Evolutionary conservation across 352 stramenopile species (phyloP).

Genomic region (Phytophthora chlamydospora): DNA sequence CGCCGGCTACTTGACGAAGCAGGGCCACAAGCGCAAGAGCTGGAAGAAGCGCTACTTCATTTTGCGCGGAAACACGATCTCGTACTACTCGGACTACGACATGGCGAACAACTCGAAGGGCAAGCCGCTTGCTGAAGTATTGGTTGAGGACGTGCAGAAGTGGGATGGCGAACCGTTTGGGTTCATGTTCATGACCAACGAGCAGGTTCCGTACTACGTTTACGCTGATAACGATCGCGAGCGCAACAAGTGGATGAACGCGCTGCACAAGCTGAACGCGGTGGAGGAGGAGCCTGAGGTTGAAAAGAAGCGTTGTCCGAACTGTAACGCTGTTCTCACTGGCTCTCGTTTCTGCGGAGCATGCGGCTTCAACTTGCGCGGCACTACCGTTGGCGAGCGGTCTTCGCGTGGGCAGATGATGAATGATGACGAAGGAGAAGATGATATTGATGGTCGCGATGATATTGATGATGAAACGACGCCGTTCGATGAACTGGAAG

Average conservation of each 20-base stretch:
- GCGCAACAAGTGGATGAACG: constrained; percentile 89
- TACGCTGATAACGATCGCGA: constrained; percentile 90
- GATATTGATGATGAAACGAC: constrained; percentile 85
- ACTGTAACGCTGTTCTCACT: constrained; percentile 86
- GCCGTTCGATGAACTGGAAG: constrained; percentile 87
- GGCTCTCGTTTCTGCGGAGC: constrained; percentile 88
- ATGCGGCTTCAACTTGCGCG: constrained; percentile 87
- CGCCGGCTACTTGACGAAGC: constrained; percentile 88
- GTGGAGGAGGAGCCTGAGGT: constrained; percentile 73
- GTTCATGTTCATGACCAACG: constrained; percentile 91
- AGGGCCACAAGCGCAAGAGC: constrained; percentile 91
- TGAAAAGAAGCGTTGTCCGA: constrained; percentile 86
- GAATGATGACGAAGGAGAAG: constrained; percentile 27
- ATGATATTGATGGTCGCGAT: constrained; percentile 60
- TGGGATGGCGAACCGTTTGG: constrained; percentile 88
- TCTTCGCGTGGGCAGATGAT: constrained; percentile 29
- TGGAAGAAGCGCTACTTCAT: constrained; percentile 93
- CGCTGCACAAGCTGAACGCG: constrained; percentile 76
- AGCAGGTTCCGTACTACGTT: constrained; percentile 91
- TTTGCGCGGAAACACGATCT: constrained; percentile 71
- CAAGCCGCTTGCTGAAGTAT: constrained; percentile 80
- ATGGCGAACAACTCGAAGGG: constrained; percentile 82
- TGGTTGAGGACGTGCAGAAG: constrained; percentile 84
- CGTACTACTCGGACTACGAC: constrained; percentile 90
- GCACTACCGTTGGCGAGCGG: constrained; percentile 70